These are phyloP conservation scores for Diplodia scrobiculata DNA, from an alignment of 2,329 filamentous ascomycete genomes.

Conservation along the genomic window DNA sequence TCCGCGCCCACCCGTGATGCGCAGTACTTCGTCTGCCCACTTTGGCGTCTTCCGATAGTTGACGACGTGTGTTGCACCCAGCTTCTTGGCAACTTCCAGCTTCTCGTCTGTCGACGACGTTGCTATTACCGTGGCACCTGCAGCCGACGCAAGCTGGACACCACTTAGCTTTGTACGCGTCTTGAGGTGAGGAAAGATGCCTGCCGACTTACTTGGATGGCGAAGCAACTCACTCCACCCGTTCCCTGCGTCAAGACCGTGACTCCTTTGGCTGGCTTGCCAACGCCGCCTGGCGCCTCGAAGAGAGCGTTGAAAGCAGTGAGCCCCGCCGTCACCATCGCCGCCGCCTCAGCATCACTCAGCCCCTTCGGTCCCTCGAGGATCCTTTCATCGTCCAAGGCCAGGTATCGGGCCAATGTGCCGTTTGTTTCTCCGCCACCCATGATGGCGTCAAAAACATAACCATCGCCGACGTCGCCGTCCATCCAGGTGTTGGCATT, in stretches of 20 bases:
- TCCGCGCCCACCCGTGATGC: conserved; percentile 50
- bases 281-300: conserved; percentile 43
- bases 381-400: conserved; percentile 46
- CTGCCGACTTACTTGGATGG: conserved; percentile 27
- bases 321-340: conserved; percentile 49
- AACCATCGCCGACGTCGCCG: conserved; percentile 32
- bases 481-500: conserved; percentile 31
- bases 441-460: background rate
- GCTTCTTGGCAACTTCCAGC: conserved; percentile 43
- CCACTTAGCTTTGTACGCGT: background rate
- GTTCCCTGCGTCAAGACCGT: conserved; percentile 45
- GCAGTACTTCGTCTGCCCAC: conserved; percentile 52
- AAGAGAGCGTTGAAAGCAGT: conserved; percentile 55
- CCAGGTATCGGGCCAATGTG: conserved; percentile 48
- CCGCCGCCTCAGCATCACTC: conserved; percentile 44
- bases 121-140: conserved; percentile 51
- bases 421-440: conserved; percentile 44
- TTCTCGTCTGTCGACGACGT: conserved; percentile 57
- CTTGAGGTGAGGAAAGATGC: background rate
- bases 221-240: conserved; percentile 30
- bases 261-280: conserved; percentile 34
- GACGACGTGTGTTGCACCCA: conserved; percentile 52
- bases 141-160: conserved; percentile 49
- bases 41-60: conserved; percentile 54
- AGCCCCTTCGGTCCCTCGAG: conserved; percentile 47